phyloP scores from a whole-genome alignment of 2,329 filamentous ascomycete species.

The Helotiales sp. region DNA sequence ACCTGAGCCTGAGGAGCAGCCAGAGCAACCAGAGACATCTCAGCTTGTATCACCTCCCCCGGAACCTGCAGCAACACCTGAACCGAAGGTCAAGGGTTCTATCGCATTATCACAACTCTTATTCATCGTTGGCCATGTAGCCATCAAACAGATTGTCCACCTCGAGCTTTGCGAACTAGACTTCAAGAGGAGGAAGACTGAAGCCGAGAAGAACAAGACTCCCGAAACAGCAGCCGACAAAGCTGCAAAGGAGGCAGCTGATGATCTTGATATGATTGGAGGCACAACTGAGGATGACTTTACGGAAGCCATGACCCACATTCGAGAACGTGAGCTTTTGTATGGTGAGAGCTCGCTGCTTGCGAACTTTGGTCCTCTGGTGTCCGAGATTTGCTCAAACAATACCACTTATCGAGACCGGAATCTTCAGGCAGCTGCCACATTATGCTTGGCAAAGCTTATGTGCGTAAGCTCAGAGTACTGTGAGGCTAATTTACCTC shows the following conservation, averaged over 20 bases:
- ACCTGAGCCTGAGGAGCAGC: slow-evolving; percentile 37
- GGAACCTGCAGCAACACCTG: slow-evolving; percentile 21
- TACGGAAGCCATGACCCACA: slow-evolving; percentile 80
- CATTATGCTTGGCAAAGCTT: slow-evolving; percentile 91
- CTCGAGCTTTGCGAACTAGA: slow-evolving; percentile 96
- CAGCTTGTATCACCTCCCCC: slow-evolving; percentile 33
- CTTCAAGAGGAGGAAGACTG: slow-evolving; percentile 94
- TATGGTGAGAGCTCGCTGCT: slow-evolving; percentile 83
- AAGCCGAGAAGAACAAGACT: slow-evolving; percentile 69
- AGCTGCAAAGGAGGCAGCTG: slow-evolving; percentile 66
- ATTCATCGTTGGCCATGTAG: slow-evolving; percentile 93
- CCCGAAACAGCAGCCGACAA: slow-evolving; percentile 48
- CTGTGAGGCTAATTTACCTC: slow-evolving; percentile 87
- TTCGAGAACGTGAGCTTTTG: slow-evolving; percentile 80
- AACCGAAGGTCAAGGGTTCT: slow-evolving; percentile 63
- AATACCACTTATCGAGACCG: slow-evolving; percentile 90
- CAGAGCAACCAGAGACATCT: slow-evolving; percentile 24
- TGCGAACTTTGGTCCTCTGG: slow-evolving; percentile 87
- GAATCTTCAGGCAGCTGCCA: slow-evolving; percentile 88
- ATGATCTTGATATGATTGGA: slow-evolving; percentile 94
- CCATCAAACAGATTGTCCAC: slow-evolving; percentile 98
- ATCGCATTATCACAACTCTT: slow-evolving; percentile 84
- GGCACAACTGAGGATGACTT: slow-evolving; percentile 96
- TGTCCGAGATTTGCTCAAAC: slow-evolving; percentile 90
- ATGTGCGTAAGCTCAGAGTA: slow-evolving; percentile 99